A percentile compares a stretch with the other conserved stretches of the same genome.
These are phyloP conservation scores for Crithidia fasciculata DNA, from an alignment of 208 protist genomes.

Conservation along the genomic window DNA sequence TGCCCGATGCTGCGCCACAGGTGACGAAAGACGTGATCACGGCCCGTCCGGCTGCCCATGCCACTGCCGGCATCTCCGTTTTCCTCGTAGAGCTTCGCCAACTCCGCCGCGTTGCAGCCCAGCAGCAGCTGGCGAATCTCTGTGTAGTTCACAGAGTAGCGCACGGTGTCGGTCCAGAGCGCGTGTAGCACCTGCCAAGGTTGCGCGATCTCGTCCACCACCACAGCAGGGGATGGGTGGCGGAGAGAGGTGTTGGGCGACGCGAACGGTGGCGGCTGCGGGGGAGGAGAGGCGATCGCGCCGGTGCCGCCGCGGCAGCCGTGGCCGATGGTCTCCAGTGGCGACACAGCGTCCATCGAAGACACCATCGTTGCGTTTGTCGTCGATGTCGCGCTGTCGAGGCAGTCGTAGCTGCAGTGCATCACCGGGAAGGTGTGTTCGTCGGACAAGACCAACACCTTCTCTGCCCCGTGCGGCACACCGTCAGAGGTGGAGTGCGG, in stretches of 20 bases:
- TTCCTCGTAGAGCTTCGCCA: slow-evolving; percentile 23
- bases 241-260: background rate
- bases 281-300: background rate
- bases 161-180: slow-evolving; percentile 51
- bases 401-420: slow-evolving; percentile 8
- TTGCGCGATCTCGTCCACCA: slow-evolving; percentile 12
- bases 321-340: background rate
- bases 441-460: slow-evolving; percentile 30
- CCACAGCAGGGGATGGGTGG: background rate
- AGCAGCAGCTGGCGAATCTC: slow-evolving; percentile 46
- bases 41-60: slow-evolving; percentile 1
- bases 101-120: slow-evolving; percentile 26
- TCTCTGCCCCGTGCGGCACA: slow-evolving; percentile 22
- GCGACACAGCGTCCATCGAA: slow-evolving; percentile 8
- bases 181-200: slow-evolving; percentile 35
- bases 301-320: too few species aligned
- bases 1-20: slow-evolving; percentile 7
- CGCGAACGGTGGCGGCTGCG: slow-evolving; percentile 9
- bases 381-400: slow-evolving; percentile 1
- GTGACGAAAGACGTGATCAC: slow-evolving; percentile 6
- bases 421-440: slow-evolving; percentile 22
- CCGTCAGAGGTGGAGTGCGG: slow-evolving; percentile 19
- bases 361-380: slow-evolving; percentile 10
- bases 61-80: background rate
- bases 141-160: slow-evolving; percentile 46